These are phyloP conservation scores for Fraxinus nigra DNA, from an alignment of 305 asterid species.

Conservation along the genomic window DNA sequence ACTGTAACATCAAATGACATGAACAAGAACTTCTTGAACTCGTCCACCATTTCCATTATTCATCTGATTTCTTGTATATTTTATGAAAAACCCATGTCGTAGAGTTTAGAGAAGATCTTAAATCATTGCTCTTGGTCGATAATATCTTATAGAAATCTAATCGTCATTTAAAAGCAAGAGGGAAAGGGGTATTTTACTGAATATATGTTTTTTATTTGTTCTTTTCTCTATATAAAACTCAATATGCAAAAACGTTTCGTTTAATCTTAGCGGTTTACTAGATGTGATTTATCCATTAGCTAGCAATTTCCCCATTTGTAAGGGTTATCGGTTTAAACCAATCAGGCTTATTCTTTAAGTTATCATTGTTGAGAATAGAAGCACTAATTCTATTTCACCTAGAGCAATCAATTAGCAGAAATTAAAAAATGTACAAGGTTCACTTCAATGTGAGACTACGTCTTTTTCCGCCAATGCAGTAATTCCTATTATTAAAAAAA, in stretches of 20 bases:
- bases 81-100: neutral
- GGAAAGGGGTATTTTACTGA: neutral
- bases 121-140: neutral
- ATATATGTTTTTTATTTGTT: too few relatives aligned
- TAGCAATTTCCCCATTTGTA: neutral
- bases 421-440: neutral
- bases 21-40: neutral
- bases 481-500: neutral
- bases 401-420: neutral
- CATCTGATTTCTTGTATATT: neutral
- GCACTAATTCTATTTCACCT: neutral
- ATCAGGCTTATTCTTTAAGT: neutral
- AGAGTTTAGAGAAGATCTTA: neutral
- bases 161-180: neutral
- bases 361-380: neutral
- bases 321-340: neutral
- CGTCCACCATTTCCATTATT: neutral
- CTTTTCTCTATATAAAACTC: neutral
- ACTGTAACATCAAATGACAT: neutral
- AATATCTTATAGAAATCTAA: too few relatives aligned
- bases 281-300: neutral
- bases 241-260: neutral
- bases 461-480: neutral
- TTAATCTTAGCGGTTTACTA: neutral
- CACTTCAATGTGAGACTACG: neutral